Conservation (phyloP, 2,329 filamentous ascomycete species). For the Moelleriella libera region DNA sequence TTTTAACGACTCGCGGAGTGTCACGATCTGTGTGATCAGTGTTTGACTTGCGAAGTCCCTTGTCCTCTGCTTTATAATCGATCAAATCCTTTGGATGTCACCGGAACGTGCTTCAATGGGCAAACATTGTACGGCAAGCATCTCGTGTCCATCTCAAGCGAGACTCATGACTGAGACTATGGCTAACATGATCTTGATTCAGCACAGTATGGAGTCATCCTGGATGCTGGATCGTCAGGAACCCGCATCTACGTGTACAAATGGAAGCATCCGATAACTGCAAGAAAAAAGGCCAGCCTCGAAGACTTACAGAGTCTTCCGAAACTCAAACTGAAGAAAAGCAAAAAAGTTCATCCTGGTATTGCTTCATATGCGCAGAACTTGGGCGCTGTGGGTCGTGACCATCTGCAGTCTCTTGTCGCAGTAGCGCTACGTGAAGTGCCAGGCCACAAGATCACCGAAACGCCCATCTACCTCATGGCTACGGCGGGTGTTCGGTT, state of each 20-base stretch:
- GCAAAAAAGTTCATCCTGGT: constrained; percentile 86
- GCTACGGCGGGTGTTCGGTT: constrained; percentile 93
- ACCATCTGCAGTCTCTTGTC: constrained; percentile 68
- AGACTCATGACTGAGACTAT: background rate
- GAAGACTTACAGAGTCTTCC: constrained; percentile 51
- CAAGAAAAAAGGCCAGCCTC: constrained; percentile 34
- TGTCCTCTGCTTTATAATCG: too few relatives aligned
- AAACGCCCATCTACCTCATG: constrained; percentile 89
- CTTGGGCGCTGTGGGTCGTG: constrained; percentile 61
- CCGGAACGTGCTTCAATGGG: constrained; percentile 9
- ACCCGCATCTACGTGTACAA: constrained; percentile 89
- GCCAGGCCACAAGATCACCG: constrained; percentile 57
- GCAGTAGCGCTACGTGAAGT: constrained; percentile 71
- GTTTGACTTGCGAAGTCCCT: too few relatives aligned
- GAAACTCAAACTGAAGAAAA: constrained; percentile 70
- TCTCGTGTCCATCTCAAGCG: background rate
- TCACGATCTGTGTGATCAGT: too few relatives aligned
- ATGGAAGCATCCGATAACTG: constrained; percentile 68
- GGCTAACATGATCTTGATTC: background rate
- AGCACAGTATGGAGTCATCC: constrained; percentile 79
- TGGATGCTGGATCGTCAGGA: constrained; percentile 95
- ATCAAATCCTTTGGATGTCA: background rate
- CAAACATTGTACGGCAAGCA: constrained; percentile 13
- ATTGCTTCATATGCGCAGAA: constrained; percentile 79
- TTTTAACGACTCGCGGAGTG: too few relatives aligned